A percentile compares a stretch with the other conserved stretches of the same genome.
These are phyloP conservation scores for Pleurotus tuber-regium DNA, from an alignment of 768 basidiomycete genomes.

Conservation along the genomic window DNA sequence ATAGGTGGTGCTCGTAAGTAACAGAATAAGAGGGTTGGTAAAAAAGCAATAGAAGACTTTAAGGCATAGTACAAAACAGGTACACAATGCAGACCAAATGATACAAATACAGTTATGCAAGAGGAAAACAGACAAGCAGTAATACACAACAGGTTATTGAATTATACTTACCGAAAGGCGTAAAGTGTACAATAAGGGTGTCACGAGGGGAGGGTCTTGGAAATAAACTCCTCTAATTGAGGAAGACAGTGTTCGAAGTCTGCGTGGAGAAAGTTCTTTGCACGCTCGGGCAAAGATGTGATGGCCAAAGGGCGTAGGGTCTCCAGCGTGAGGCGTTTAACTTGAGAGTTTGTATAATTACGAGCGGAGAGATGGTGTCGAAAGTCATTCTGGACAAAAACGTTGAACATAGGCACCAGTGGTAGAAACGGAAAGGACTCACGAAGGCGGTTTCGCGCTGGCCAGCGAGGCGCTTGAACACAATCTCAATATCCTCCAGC, in stretches of 20 bases:
- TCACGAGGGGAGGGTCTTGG: slow-evolving; percentile 1
- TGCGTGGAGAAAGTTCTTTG: background rate
- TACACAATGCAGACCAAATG: too few species aligned
- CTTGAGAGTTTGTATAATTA: background rate
- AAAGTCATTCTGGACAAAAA: background rate
- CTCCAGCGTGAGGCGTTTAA: background rate
- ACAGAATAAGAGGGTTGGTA: too few species aligned
- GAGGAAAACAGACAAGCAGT: too few species aligned
- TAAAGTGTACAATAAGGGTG: too few species aligned
- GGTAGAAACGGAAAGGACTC: background rate
- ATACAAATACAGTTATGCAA: too few species aligned
- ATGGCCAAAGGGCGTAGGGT: background rate
- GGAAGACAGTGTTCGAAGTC: slow-evolving; percentile 5
- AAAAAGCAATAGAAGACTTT: too few species aligned
- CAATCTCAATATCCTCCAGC: slow-evolving; percentile 2
- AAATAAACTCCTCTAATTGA: slow-evolving; percentile 1
- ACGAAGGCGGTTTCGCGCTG: background rate
- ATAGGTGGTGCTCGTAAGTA: too few species aligned
- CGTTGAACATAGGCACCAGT: background rate
- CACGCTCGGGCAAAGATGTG: background rate
- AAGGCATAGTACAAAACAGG: too few species aligned
- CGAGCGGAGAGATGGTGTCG: background rate
- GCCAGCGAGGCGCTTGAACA: slow-evolving; percentile 2
- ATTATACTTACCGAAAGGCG: too few species aligned
- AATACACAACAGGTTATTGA: too few species aligned